Evolutionary conservation across 331 rosid genomes (phyloP).

Genomic region (Dryas integrifolia): DNA sequence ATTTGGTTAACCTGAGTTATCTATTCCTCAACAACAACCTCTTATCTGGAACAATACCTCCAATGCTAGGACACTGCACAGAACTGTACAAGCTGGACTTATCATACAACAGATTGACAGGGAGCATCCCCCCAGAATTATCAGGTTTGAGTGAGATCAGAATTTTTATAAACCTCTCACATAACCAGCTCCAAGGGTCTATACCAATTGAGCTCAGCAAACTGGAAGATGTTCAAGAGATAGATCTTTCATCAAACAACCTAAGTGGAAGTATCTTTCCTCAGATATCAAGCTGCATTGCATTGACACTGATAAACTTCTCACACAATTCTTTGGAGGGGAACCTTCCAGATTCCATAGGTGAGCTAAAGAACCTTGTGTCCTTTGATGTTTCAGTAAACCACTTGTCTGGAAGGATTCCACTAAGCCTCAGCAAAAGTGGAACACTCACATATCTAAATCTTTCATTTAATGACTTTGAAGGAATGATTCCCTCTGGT

Average conservation of each 20-base stretch:
- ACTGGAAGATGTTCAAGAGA: conserved; percentile 56
- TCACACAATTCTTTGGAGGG: conserved; percentile 54
- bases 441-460: conserved; percentile 43
- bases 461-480: conserved; percentile 54
- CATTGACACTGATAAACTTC: conserved; percentile 45
- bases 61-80: conserved; percentile 43
- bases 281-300: conserved; percentile 61
- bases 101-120: conserved; percentile 55
- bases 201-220: conserved; percentile 67
- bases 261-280: conserved; percentile 54
- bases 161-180: conserved; percentile 61
- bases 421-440: conserved; percentile 41
- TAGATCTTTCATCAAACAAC: conserved; percentile 59
- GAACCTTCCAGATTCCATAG: conserved; percentile 51
- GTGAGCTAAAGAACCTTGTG: conserved; percentile 50
- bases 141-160: conserved; percentile 52
- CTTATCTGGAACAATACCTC: conserved; percentile 57
- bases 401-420: conserved; percentile 49
- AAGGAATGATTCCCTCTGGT: conserved; percentile 57
- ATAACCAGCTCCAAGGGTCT: conserved; percentile 57
- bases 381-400: conserved; percentile 53
- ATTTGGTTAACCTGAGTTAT: conserved; percentile 36
- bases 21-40: conserved; percentile 64
- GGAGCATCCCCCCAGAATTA: conserved; percentile 47
- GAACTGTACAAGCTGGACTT: conserved; percentile 58